Evolutionary conservation across 23 red algal genomes (phyloP).

Genomic region (Chondrus crispus): DNA sequence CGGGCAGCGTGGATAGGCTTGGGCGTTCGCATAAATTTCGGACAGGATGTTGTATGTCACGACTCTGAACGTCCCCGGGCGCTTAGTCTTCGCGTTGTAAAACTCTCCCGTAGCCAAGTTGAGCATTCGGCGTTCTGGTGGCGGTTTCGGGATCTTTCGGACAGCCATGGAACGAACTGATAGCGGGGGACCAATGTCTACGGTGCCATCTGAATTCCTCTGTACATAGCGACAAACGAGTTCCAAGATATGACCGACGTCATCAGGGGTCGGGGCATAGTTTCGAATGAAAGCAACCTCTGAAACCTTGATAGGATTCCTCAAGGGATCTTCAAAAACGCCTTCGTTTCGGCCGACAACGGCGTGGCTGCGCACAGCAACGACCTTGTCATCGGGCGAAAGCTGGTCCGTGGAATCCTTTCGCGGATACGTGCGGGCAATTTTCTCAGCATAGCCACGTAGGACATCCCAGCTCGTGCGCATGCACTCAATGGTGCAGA

Average conservation of each 20-base stretch:
- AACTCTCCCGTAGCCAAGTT: constrained; percentile 54
- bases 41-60: constrained; percentile 94
- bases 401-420: neutral
- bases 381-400: neutral
- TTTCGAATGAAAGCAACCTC: constrained; percentile 80
- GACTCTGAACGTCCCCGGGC: constrained; percentile 70
- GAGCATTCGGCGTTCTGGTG: constrained; percentile 75
- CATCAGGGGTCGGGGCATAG: constrained; percentile 66
- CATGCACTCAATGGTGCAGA: constrained; percentile 69
- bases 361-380: neutral
- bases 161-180: constrained; percentile 51
- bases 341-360: constrained; percentile 37
- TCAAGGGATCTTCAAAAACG: constrained; percentile 50
- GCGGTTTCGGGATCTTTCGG: constrained; percentile 32
- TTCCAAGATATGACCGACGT: constrained; percentile 74
- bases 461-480: constrained; percentile 43
- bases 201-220: constrained; percentile 55
- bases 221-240: constrained; percentile 86
- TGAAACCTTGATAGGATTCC: constrained; percentile 40
- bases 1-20: constrained; percentile 80
- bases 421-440: constrained; percentile 20
- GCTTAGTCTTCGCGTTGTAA: constrained; percentile 45
- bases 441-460: constrained; percentile 16
- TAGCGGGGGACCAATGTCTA: constrained; percentile 78
- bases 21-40: constrained; percentile 85